Conservation (phyloP, 1,284 basidiomycete genomes). For the Singerocomus rubriflavus region DNA sequence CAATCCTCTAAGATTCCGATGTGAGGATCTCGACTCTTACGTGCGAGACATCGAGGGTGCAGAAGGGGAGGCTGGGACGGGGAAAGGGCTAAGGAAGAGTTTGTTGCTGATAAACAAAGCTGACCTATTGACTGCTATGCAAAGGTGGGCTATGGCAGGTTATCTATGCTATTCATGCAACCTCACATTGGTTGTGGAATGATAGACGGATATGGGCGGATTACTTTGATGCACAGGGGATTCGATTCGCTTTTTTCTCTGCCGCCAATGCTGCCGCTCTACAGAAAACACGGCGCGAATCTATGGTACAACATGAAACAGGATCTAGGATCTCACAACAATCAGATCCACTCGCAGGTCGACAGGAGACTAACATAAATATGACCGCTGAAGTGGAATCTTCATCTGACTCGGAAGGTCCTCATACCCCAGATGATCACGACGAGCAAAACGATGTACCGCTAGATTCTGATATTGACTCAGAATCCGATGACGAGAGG, state of each 20-base stretch:
- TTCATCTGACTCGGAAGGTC: conserved; percentile 27
- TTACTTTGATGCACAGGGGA: conserved; percentile 82
- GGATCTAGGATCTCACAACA: conserved; percentile 12
- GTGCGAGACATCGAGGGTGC: conserved; percentile 75
- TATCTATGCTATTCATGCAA: conserved; percentile 16
- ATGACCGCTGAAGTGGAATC: conserved; percentile 18
- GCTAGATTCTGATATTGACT: conserved; percentile 29
- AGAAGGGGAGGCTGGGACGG: conserved; percentile 76
- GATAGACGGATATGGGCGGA: conserved; percentile 81
- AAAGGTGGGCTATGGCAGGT: conserved; percentile 57
- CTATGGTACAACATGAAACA: conserved; percentile 29
- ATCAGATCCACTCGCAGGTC: background rate
- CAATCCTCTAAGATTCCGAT: conserved; percentile 89
- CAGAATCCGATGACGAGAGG: conserved; percentile 35
- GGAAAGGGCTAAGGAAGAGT: conserved; percentile 65
- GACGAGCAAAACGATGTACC: conserved; percentile 28
- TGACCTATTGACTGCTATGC: conserved; percentile 85
- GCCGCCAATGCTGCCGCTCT: conserved; percentile 86
- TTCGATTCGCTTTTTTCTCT: conserved; percentile 95
- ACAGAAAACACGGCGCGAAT: conserved; percentile 69
- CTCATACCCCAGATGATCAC: conserved; percentile 23
- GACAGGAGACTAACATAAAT: background rate
- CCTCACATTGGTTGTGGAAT: conserved; percentile 33
- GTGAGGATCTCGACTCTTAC: conserved; percentile 89
- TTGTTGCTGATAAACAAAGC: conserved; percentile 96